Evolutionary conservation across 371 early-diverging fungal genomes (phyloP).

Genomic region (Mortierella sp.): DNA sequence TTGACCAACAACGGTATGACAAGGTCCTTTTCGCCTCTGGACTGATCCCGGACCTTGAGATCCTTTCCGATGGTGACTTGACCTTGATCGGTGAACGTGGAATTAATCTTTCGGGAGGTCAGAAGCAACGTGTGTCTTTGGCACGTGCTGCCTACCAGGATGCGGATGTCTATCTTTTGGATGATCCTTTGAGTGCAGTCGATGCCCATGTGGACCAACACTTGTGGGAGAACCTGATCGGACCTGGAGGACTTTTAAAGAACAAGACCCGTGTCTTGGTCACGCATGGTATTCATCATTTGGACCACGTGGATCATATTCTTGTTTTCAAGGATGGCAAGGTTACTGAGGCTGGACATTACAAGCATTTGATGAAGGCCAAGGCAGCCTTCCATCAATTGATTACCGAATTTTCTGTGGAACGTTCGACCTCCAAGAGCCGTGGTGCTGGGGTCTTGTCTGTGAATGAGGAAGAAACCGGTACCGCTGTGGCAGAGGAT

Average conservation of each 20-base stretch:
- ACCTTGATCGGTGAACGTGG: conserved; percentile 97
- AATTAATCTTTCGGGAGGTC: conserved; percentile 89
- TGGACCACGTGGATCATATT: conserved; percentile 77
- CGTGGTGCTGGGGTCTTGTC: too few species aligned
- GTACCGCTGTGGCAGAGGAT: not conserved
- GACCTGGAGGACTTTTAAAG: conserved; percentile 81
- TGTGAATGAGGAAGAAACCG: not conserved
- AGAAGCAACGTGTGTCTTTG: conserved; percentile 76
- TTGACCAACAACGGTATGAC: conserved; percentile 80
- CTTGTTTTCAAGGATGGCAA: conserved; percentile 81
- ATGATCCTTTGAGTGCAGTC: conserved; percentile 74
- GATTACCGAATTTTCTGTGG: conserved; percentile 52
- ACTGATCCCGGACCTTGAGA: conserved; percentile 80
- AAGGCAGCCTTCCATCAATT: conserved; percentile 59
- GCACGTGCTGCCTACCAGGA: conserved; percentile 66
- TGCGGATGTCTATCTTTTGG: conserved; percentile 66
- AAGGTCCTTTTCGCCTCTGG: conserved; percentile 70
- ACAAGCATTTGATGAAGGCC: conserved; percentile 39
- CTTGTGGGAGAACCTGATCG: conserved; percentile 84
- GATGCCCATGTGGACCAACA: conserved; percentile 91
- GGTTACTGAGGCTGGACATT: conserved; percentile 75
- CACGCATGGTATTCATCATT: conserved; percentile 89
- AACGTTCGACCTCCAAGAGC: not conserved
- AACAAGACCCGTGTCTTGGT: conserved; percentile 90
- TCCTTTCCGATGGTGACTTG: conserved; percentile 79